Percentiles rank a stretch among this genome's conserved stretches.
Conservation (phyloP, 768 basidiomycete species). For the Russula compacta region DNA sequence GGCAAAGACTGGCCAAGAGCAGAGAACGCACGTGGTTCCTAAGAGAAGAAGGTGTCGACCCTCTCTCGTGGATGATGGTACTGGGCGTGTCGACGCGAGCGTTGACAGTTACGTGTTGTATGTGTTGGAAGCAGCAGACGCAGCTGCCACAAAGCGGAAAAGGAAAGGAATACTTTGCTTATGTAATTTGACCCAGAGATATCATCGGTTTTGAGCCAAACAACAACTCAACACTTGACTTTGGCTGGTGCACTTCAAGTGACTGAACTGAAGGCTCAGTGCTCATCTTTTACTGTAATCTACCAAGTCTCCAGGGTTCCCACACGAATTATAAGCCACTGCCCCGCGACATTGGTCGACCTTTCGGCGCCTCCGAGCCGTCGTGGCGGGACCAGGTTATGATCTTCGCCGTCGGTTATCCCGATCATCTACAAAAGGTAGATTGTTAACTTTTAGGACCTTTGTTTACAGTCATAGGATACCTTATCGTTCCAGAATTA, state of each 20-base stretch:
- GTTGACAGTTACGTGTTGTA: not conserved
- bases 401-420: not conserved
- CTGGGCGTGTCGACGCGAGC: not conserved
- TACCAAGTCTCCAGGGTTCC: not conserved
- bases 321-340: not conserved
- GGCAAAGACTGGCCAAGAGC: not conserved
- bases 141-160: not conserved
- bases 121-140: not conserved
- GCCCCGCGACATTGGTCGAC: not conserved
- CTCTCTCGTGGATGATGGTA: not conserved
- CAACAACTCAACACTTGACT: not conserved
- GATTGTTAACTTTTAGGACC: not conserved
- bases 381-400: not conserved
- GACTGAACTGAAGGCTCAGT: too few relatives aligned
- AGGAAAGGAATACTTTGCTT: not conserved
- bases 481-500: not conserved
- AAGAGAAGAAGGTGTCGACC: not conserved
- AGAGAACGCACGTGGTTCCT: not conserved
- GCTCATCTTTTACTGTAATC: not conserved
- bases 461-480: not conserved
- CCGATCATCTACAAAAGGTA: not conserved
- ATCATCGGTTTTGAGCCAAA: too few relatives aligned
- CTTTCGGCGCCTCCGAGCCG: not conserved
- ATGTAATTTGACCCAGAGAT: constrained; percentile 1
- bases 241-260: not conserved